Evolutionary conservation across 2,329 filamentous ascomycete genomes (phyloP).

Genomic region (Penicillium oxalicum): DNA sequence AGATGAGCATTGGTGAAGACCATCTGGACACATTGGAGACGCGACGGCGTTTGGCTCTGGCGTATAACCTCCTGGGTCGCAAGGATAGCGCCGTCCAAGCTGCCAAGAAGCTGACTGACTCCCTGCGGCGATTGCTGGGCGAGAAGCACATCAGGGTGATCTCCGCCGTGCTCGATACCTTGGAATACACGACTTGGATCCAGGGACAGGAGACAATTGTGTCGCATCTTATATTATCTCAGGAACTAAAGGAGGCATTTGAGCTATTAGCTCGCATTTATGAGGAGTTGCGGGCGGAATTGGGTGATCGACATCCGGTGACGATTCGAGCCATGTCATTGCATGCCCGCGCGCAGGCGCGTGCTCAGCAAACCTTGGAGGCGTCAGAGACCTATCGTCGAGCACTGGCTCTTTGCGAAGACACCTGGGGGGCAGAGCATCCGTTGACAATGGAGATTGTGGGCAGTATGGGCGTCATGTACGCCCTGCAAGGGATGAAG

Average conservation of each 20-base stretch:
- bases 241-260: conserved; percentile 14
- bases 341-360: conserved; percentile 17
- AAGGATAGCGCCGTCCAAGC: conserved; percentile 21
- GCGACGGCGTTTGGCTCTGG: conserved; percentile 22
- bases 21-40: conserved; percentile 27
- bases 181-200: conserved; percentile 22
- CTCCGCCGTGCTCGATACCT: conserved; percentile 15
- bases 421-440: conserved; percentile 22
- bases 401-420: conserved; percentile 24
- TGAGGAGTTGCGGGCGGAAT: conserved; percentile 16
- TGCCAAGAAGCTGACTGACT: conserved; percentile 19
- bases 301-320: conserved; percentile 20
- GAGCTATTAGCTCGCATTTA: conserved; percentile 14
- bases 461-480: conserved; percentile 26
- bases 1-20: conserved; percentile 29
- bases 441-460: conserved; percentile 25
- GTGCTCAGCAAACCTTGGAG: conserved; percentile 14
- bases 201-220: conserved; percentile 7
- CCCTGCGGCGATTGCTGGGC: conserved; percentile 20
- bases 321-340: conserved; percentile 23
- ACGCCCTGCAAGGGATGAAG: conserved; percentile 15
- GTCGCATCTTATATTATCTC: conserved; percentile 8
- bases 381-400: conserved; percentile 28
- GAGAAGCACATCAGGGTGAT: conserved; percentile 25
- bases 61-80: conserved; percentile 20